Evolutionary conservation across 768 basidiomycete genomes (phyloP).

Genomic region (Termitomyces heimii): DNA sequence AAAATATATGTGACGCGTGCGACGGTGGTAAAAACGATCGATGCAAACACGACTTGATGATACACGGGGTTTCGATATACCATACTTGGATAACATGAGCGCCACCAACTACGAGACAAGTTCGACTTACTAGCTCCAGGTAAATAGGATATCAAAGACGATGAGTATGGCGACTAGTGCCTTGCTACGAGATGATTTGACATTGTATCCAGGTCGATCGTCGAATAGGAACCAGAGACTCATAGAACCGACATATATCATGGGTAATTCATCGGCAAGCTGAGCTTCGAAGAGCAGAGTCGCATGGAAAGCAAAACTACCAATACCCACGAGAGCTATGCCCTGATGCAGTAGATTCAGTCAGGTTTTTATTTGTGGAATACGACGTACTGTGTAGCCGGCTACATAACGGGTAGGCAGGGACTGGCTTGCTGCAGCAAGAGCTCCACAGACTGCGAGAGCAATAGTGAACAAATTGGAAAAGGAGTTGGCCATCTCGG

Average conservation of each 20-base stretch:
- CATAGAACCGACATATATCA: conserved; percentile 69
- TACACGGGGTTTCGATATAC: conserved; percentile 71
- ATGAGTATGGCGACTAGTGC: conserved; percentile 30
- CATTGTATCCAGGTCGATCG: conserved; percentile 41
- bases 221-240: conserved; percentile 59
- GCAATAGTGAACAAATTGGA: conserved; percentile 61
- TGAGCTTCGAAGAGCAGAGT: conserved; percentile 73
- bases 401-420: conserved; percentile 37
- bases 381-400: conserved; percentile 33
- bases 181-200: conserved; percentile 31
- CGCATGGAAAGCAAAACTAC: conserved; percentile 76
- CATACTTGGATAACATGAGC: conserved; percentile 33
- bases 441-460: conserved; percentile 44
- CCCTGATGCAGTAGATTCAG: conserved; percentile 34
- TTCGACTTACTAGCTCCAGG: conserved; percentile 64
- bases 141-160: conserved; percentile 55
- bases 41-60: conserved; percentile 71
- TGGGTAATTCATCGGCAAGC: conserved; percentile 77
- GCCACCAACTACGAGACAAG: conserved; percentile 1
- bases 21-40: conserved; percentile 42
- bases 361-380: neutral
- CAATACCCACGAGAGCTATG: conserved; percentile 64
- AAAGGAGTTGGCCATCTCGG: conserved; percentile 71
- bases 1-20: conserved; percentile 50
- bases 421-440: conserved; percentile 24